Percentiles rank a stretch among this genome's conserved stretches.
Conservation (phyloP, 345 rosid genomes). For the Ailanthus altissimus region DNA sequence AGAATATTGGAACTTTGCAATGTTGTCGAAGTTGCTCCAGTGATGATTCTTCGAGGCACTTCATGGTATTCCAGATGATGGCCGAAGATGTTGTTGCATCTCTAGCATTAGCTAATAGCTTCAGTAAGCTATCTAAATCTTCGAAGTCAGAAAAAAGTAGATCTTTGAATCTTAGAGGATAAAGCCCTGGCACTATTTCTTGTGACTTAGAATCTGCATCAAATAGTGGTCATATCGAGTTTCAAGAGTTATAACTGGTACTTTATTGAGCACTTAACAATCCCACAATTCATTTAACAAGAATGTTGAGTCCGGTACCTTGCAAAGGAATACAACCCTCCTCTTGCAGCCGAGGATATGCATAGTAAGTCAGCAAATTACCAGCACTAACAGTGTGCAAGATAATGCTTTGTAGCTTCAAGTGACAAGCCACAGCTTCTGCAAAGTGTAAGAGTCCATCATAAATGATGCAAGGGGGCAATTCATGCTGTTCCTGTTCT, state of each 20-base stretch:
- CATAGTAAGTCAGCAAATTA: conserved; percentile 26
- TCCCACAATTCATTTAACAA: not conserved
- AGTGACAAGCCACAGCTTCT: conserved; percentile 34
- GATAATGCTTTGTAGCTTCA: conserved; percentile 46
- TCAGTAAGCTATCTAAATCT: conserved; percentile 19
- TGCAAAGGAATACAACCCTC: conserved; percentile 34
- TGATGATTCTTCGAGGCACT: conserved; percentile 27
- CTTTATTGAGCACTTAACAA: too few relatives aligned
- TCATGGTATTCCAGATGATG: conserved; percentile 35
- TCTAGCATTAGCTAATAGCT: conserved; percentile 7
- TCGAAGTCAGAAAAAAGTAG: conserved; percentile 18
- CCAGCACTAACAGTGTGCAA: conserved; percentile 37
- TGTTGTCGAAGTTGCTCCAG: conserved; percentile 19
- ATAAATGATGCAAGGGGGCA: conserved; percentile 44
- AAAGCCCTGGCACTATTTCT: conserved; percentile 16
- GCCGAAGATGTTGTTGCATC: conserved; percentile 21
- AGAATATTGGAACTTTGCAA: conserved; percentile 16
- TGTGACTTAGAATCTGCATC: not conserved
- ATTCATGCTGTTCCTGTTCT: not conserved
- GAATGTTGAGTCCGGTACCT: conserved; percentile 30
- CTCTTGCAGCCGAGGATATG: conserved; percentile 20
- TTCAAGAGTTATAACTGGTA: too few relatives aligned
- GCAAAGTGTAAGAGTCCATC: conserved; percentile 49
- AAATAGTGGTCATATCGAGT: not conserved
- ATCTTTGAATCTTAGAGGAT: conserved; percentile 34